phyloP scores from a whole-genome alignment of 106 monocot species.

The Dioscorea alata region DNA sequence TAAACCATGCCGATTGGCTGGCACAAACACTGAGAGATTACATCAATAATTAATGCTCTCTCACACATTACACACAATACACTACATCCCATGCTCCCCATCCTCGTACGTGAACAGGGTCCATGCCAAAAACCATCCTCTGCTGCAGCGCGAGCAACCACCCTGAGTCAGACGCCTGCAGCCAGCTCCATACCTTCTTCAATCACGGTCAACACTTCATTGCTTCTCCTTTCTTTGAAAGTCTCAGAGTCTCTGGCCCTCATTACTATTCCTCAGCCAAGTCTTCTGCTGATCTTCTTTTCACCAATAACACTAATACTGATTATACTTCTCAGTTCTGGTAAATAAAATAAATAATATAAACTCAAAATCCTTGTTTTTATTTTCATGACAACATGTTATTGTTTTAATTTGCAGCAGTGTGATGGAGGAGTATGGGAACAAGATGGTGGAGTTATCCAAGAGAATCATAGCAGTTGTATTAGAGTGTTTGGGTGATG shows the following conservation, averaged over 20 bases:
- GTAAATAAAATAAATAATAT: constrained; percentile 2
- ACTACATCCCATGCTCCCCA: too few relatives aligned
- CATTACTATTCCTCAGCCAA: constrained; percentile 34
- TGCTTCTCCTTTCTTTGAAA: constrained; percentile 57
- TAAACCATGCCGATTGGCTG: too few relatives aligned
- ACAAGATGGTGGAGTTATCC: constrained; percentile 35
- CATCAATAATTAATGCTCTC: too few relatives aligned
- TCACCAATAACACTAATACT: neutral
- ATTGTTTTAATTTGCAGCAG: constrained; percentile 10
- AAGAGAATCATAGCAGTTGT: constrained; percentile 19
- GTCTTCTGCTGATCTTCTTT: constrained; percentile 14
- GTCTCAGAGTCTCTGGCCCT: constrained; percentile 41
- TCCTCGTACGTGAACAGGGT: too few relatives aligned
- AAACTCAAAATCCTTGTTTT: too few relatives aligned
- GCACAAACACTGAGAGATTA: too few relatives aligned
- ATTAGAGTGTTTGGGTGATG: constrained; percentile 28
- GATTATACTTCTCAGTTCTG: constrained; percentile 12
- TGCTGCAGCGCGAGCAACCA: too few relatives aligned
- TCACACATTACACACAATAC: too few relatives aligned
- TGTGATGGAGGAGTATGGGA: constrained; percentile 30
- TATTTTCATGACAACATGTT: neutral
- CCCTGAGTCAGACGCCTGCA: too few relatives aligned
- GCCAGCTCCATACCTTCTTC: too few relatives aligned
- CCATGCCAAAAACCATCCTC: too few relatives aligned
- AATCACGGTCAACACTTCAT: too few relatives aligned